These are phyloP conservation scores for Aspergillus transmontanensis DNA, from an alignment of 2,329 filamentous ascomycete genomes.

Conservation along the genomic window DNA sequence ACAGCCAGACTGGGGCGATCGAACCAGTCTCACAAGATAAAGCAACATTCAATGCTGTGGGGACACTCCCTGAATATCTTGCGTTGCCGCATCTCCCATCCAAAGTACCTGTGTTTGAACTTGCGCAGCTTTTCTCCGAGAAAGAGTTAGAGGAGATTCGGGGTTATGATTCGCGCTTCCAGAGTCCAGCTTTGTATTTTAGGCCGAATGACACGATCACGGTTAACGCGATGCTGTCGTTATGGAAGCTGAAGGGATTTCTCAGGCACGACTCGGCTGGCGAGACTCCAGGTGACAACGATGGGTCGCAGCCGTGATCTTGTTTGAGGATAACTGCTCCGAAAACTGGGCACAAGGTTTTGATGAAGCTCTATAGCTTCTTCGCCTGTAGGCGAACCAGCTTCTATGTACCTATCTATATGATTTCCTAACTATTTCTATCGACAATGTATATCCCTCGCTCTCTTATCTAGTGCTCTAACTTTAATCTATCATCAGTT, in stretches of 20 bases:
- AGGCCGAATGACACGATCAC: constrained; percentile 32
- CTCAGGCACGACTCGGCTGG: constrained; percentile 15
- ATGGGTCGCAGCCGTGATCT: not conserved
- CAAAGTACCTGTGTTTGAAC: constrained; percentile 42
- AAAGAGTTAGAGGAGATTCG: constrained; percentile 34
- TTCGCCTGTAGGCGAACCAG: not conserved
- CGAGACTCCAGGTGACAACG: not conserved
- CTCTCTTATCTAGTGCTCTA: not conserved
- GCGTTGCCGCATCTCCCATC: constrained; percentile 31
- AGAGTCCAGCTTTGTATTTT: constrained; percentile 38
- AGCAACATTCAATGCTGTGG: not conserved
- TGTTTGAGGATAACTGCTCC: not conserved
- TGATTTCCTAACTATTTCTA: constrained; percentile 4
- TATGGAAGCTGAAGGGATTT: constrained; percentile 45
- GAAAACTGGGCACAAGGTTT: not conserved
- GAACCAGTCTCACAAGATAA: not conserved
- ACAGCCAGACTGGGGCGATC: not conserved
- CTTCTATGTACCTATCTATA: not conserved
- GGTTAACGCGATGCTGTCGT: constrained; percentile 34
- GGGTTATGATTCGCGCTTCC: constrained; percentile 30
- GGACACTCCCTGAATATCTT: constrained; percentile 29
- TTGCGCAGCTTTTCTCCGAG: constrained; percentile 34
- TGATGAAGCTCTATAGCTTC: not conserved
- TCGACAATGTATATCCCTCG: not conserved
- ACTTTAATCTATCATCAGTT: constrained; percentile 4